A percentile compares a stretch with the other conserved stretches of the same genome.
Conservation (phyloP, 73 alveolate genomes). For the Paramecium primaurelia region DNA sequence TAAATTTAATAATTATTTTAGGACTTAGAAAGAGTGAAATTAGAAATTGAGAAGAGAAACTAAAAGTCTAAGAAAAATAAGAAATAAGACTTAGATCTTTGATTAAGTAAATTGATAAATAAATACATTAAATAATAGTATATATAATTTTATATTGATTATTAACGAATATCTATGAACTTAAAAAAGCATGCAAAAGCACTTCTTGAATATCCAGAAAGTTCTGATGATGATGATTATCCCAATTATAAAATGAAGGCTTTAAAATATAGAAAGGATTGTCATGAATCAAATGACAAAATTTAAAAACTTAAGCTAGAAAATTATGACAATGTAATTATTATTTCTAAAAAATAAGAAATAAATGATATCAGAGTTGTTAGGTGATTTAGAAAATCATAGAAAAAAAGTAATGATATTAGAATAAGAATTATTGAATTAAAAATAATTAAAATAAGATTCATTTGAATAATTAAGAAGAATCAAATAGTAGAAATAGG, state of each 20-base stretch:
- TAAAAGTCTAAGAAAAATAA: slow-evolving; percentile 19
- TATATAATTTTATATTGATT: not conserved
- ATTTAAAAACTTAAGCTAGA: not conserved
- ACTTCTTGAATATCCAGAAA: not conserved
- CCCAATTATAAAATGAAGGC: slow-evolving; percentile 18
- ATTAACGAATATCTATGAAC: not conserved
- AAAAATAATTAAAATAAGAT: not conserved
- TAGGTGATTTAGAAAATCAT: not conserved
- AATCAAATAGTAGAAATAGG: not conserved
- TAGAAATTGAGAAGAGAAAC: not conserved
- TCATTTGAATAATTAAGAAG: not conserved
- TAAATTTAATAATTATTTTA: not conserved
- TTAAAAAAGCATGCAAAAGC: slow-evolving; percentile 3
- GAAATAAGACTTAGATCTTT: slow-evolving; percentile 6
- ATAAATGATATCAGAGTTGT: not conserved
- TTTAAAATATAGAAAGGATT: not conserved
- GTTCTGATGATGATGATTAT: slow-evolving; percentile 2
- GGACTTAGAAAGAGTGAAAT: slow-evolving; percentile 23
- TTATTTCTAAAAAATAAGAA: not conserved
- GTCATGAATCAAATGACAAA: not conserved
- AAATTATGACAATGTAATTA: not conserved
- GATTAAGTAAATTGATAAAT: not conserved
- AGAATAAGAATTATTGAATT: not conserved
- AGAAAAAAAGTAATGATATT: not conserved
- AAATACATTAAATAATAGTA: not conserved